These are phyloP conservation scores for Hypoxylon sp. DNA, from an alignment of 2,329 filamentous ascomycete species.

Conservation along the genomic window DNA sequence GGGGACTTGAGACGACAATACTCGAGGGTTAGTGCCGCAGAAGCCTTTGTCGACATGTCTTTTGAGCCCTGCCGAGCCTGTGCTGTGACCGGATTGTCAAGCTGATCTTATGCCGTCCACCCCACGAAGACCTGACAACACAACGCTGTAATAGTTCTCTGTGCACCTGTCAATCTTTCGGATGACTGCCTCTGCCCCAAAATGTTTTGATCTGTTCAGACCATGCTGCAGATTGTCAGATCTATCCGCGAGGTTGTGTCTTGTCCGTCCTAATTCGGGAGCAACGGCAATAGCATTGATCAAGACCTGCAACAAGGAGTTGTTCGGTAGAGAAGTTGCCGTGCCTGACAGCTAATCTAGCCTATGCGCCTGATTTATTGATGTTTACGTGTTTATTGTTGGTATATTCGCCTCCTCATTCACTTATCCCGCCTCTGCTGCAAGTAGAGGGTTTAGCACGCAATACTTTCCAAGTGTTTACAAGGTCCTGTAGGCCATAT, in stretches of 20 bases:
- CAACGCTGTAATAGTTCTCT: conserved; percentile 46
- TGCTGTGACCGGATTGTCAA: conserved; percentile 65
- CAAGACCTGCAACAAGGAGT: conserved; percentile 49
- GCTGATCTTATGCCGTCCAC: conserved; percentile 64
- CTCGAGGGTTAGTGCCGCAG: conserved; percentile 57
- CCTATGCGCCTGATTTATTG: conserved; percentile 41
- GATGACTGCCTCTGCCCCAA: conserved; percentile 52
- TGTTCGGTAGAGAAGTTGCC: conserved; percentile 48
- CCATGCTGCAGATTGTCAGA: conserved; percentile 50
- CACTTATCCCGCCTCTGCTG: not conserved
- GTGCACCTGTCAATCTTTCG: conserved; percentile 53
- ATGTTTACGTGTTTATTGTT: conserved; percentile 39
- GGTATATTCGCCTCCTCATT: conserved; percentile 13
- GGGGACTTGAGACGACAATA: conserved; percentile 63
- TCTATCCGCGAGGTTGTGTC: conserved; percentile 41
- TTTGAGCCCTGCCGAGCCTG: conserved; percentile 53
- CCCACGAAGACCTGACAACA: conserved; percentile 49
- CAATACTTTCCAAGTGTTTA: conserved; percentile 7
- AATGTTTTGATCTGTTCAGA: conserved; percentile 53
- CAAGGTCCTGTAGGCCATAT: conserved; percentile 6
- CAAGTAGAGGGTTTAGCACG: conserved; percentile 7
- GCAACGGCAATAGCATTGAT: conserved; percentile 39
- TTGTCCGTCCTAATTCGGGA: conserved; percentile 36
- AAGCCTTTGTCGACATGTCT: conserved; percentile 55
- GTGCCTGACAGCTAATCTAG: conserved; percentile 36